Evolutionary conservation across 2,329 filamentous ascomycete genomes (phyloP), one percentile per base, ranked within the genome.

Genomic region (Cercospora zeae-maydis): DNA sequence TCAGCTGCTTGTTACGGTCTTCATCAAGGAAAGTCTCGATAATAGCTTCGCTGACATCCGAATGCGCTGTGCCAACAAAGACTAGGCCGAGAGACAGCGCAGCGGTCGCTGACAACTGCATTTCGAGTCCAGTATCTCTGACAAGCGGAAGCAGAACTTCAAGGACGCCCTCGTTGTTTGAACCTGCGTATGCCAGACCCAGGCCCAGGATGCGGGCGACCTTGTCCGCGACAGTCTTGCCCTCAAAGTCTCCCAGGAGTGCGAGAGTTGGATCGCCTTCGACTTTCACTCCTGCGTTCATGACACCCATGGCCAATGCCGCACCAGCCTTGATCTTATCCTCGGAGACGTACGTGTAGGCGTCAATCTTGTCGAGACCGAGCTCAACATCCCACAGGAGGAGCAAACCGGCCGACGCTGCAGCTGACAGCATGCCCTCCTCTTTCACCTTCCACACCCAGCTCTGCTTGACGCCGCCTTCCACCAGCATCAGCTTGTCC

Each of bases 391-490:
- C 93, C 91, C 95, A 96, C 73, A 96, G 85, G 75, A 96, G 82
- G 16, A 99, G 83, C 72, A 95, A 93, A 73, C 95, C 95, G 70
- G 97, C 80, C 0, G 95, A 98, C 4, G 96, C 96, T 39, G 96
- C 90, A 0, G 93, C 97, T 1, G 95, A 98, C 78, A 96, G 84
- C 92, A 96, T 96, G 67, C 95, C 95, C 73, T 97, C 93, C 45
- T 96, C 92, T 79, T 99, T 99, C 19, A 96, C 98, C 82, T 98
- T 99, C 92, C 92, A 99, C 4, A 99, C 91, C 93, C 95, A 99
- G 67, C 89, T 91, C 71, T 90, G 88, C 80, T 96, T 96, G 67
- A 92, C 88, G 63, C 76, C 78, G 34, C 91, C 88, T 19, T 95
- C 89, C 45, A 92, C 88, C 62, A 98, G 82, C 93, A 99, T 97